Conservation (phyloP, 208 protist genomes). For the Acanthamoeba castellanii region DNA sequence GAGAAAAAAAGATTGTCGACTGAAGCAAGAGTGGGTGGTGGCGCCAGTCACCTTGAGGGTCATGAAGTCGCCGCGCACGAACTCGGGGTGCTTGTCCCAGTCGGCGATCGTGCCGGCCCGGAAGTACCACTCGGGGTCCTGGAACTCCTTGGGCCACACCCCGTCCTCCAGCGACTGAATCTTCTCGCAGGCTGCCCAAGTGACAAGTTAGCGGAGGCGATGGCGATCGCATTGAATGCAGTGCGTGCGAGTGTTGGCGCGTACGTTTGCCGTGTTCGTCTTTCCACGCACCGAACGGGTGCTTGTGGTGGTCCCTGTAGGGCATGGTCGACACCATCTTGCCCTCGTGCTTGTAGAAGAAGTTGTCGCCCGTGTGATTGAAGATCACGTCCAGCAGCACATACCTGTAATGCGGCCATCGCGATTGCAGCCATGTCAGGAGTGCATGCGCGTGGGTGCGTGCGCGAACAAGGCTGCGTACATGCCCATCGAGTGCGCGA, state of each 20-base stretch:
- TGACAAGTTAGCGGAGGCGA: not conserved
- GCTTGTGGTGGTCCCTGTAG: not conserved
- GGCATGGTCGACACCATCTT: constrained; percentile 40
- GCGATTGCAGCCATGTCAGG: not conserved
- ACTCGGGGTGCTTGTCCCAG: constrained; percentile 43
- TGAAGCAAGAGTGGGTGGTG: not conserved
- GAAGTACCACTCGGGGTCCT: constrained; percentile 58
- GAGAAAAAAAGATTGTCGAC: no score
- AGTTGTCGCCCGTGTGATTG: constrained; percentile 54
- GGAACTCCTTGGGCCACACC: constrained; percentile 49
- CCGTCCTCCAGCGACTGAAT: constrained; percentile 22
- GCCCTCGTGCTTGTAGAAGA: constrained; percentile 29
- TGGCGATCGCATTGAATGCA: not conserved
- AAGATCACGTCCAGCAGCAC: constrained; percentile 35
- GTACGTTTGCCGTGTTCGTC: constrained; percentile 32
- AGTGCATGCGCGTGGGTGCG: not conserved
- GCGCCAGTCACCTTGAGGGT: not conserved
- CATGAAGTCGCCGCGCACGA: constrained; percentile 39
- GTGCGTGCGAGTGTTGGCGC: not conserved
- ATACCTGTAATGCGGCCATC: not conserved
- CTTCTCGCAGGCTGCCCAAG: not conserved
- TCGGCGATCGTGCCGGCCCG: not conserved
- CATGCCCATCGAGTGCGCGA: not conserved
- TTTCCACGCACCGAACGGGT: constrained; percentile 37
- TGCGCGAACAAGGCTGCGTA: not conserved